Evolutionary conservation across 2,329 filamentous ascomycete genomes (phyloP).

Genomic region (Xylaria sp.): DNA sequence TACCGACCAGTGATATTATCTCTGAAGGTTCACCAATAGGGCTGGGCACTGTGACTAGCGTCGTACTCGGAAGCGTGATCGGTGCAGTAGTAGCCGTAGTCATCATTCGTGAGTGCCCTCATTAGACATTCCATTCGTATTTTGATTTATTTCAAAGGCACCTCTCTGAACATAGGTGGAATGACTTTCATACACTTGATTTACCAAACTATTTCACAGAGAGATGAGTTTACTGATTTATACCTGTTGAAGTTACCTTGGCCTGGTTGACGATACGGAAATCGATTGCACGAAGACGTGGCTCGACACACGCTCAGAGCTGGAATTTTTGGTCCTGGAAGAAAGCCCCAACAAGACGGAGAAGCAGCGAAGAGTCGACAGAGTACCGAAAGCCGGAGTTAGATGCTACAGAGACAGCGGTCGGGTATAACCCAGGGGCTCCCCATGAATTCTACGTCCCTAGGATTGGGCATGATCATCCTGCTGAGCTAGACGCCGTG

Average conservation of each 20-base stretch:
- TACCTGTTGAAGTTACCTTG: neutral
- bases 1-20: neutral
- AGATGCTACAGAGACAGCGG: neutral
- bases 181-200: neutral
- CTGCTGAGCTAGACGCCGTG: neutral
- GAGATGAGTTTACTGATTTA: neutral
- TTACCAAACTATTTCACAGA: neutral
- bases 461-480: neutral
- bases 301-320: neutral
- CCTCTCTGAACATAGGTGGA: neutral
- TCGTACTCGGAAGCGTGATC: neutral
- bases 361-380: neutral
- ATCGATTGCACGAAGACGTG: neutral
- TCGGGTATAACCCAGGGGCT: constrained; percentile 9
- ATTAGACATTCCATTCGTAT: neutral
- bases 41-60: neutral
- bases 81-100: neutral
- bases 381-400: constrained; percentile 15
- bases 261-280: neutral
- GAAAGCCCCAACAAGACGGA: neutral
- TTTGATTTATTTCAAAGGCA: neutral
- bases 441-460: constrained; percentile 7
- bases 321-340: neutral
- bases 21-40: neutral
- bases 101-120: neutral